phyloP scores from a whole-genome alignment of 306 rosid genomes.

The Pyrus bretschneideri region DNA sequence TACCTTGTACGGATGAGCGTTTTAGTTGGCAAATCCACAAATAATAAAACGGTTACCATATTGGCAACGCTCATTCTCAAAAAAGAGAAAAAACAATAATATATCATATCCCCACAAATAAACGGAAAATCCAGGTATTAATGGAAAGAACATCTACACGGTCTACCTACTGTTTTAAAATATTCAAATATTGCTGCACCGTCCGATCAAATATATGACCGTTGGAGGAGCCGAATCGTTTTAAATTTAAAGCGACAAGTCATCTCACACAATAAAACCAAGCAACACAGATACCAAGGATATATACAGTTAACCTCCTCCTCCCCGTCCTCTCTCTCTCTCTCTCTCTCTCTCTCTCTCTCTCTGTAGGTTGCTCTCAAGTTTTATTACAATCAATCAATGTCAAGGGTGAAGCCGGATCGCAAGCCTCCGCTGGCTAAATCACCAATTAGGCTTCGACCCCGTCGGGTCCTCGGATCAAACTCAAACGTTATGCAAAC shows the following conservation, averaged over 20 bases:
- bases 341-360: not conserved
- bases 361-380: not conserved
- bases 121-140: not conserved
- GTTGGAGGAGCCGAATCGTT: not conserved
- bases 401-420: conserved; percentile 44
- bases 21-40: too few relatives aligned
- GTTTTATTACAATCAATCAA: conserved; percentile 6
- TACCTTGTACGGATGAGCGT: too few relatives aligned
- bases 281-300: not conserved
- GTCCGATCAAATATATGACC: conserved; percentile 1
- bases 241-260: not conserved
- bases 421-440: conserved; percentile 70
- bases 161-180: not conserved
- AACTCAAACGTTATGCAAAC: conserved; percentile 42
- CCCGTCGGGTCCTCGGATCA: conserved; percentile 34
- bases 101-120: not conserved
- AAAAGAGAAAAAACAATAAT: too few relatives aligned
- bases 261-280: not conserved
- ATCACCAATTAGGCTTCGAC: conserved; percentile 54
- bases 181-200: not conserved
- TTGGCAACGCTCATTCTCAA: too few relatives aligned
- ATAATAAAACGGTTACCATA: too few relatives aligned
- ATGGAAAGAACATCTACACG: not conserved
- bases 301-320: not conserved
- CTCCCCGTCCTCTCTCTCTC: too few relatives aligned